Evolutionary conservation across 176 grass and related monocot species (phyloP), one percentile per base, ranked within the genome.

Genomic region (Lolium perenne): DNA sequence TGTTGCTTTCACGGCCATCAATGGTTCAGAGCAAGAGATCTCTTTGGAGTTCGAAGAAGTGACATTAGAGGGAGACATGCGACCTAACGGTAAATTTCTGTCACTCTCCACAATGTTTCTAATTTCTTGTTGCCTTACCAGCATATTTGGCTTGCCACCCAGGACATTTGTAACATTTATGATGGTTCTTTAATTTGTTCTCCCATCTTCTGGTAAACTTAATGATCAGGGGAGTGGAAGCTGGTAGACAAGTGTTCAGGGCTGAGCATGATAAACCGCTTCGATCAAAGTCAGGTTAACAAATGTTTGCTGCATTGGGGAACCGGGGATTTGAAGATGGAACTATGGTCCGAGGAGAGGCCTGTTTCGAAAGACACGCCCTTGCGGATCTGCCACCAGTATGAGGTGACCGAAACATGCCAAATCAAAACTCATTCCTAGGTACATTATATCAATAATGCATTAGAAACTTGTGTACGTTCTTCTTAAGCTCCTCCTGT

Each of bases 281-380:
- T 95, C 77, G 84, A 95, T 48, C 77, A 63, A 3, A 64, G 63
- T 76, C 88, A 94, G 83, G 91, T 95, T 56, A 91, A 86, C 38
- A 98, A 94, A 91, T 95, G 93, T 67, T 26, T 89, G 78, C 83
- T 98, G 83, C 86, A 92, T 49, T 98, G 95, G 95, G 95, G 95
- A 73, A 76, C 86, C 2, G 87, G 86, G 48, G 82, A 85, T 77
- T 41, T 95, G 80, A 98, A 98, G 56, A 85, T 98, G 86, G 95
- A 94, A 81, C 82, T 98, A 49, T 94, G 91, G 93, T 93, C 95
- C 1, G 95, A 94, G 46, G 93, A 98, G 80, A 91, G 88, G 25
- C 91, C 95, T 6, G 93, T 98, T 26, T 98, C 95, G 6, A 79
- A 89, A 15, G 91, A 92, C 10, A 91, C 65, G 1, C 91, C 93